Evolutionary conservation across 768 basidiomycete genomes (phyloP), one percentile per base, ranked within the genome.

Genomic region (Phaffia australis): DNA sequence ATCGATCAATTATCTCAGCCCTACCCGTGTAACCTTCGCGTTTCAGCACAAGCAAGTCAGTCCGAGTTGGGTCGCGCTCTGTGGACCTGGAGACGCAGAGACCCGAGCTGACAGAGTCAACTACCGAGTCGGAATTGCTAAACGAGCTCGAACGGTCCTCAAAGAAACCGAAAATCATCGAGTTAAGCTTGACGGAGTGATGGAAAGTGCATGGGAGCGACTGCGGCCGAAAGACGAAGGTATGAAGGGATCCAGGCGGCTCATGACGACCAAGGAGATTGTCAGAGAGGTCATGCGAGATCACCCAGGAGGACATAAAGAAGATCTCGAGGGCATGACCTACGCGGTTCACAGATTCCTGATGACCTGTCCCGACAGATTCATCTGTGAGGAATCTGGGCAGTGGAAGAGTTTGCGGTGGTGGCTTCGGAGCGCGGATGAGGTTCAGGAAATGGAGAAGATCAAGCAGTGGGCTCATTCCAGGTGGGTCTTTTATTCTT

Each of bases 281-380:
- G n/a, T 35, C 8, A n/a, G 29, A 23, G 75, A 79, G 5, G 72
- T 88, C 27, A 79, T 82, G 63, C 79, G 78, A 49, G 75, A 76
- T 51, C 57, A 11, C 57, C 51, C 30, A 54, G 25, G 21, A 30
- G 15, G 42, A 49, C 21, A 30, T 27, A 16, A 19, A 11, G 30
- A 48, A 50, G 60, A 68, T 47, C 46, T 49, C 56, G 48, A 60
- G 70, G 42, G 56, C 29, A 59, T 51, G 42, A 27, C 51, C n/a
- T 74, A 69, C 54, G 73, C 72, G 6, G 73, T 74, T 16, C 73
- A 74, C 67, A 42, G 50, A 25, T 50, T 73, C 30, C 51, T 77
- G 54, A 76, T 77, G 74, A 25, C 56, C 27, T 66, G 69, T 51
- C 72, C 70, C 51, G 75, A 72, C 57, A 42, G 70, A 49, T 77